A percentile compares a stretch with the other conserved stretches of the same genome.
These are phyloP conservation scores for Lactarius psammicola DNA, from an alignment of 768 basidiomycete species.

Conservation along the genomic window DNA sequence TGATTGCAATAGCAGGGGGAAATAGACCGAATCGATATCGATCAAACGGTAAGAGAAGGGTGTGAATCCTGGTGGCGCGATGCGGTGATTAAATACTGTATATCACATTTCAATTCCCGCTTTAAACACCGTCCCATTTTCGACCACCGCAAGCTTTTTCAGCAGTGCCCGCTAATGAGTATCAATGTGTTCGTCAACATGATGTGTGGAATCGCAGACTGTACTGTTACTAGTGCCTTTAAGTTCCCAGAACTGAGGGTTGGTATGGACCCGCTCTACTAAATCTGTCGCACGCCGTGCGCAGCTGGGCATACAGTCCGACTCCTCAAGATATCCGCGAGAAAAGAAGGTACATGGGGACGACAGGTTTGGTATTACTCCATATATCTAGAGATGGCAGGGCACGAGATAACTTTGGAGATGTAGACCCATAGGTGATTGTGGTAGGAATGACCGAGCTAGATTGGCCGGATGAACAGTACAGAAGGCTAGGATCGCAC, in stretches of 20 bases:
- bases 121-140: conserved; percentile 34
- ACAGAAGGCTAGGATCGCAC: conserved; percentile 38
- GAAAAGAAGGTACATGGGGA: conserved; percentile 32
- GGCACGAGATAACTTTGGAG: conserved; percentile 4
- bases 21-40: conserved; percentile 11
- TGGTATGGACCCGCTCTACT: no score
- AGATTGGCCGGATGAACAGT: conserved; percentile 30
- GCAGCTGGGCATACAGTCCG: no score
- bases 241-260: no score
- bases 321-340: no score
- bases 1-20: conserved; percentile 36
- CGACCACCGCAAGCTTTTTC: neutral
- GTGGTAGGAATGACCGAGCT: conserved; percentile 21
- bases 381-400: conserved; percentile 41
- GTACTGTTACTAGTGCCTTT: neutral
- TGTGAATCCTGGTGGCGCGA: neutral
- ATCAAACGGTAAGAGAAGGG: conserved; percentile 37
- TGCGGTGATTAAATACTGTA: conserved; percentile 42
- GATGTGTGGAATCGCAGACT: no score
- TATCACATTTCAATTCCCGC: conserved; percentile 50
- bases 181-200: no score
- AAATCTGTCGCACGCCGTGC: no score
- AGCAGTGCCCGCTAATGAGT: no score
- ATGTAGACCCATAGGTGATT: conserved; percentile 27
- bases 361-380: conserved; percentile 37